Conservation (phyloP, 2,329 filamentous ascomycete genomes). For the Paecilomyces fulvus region DNA sequence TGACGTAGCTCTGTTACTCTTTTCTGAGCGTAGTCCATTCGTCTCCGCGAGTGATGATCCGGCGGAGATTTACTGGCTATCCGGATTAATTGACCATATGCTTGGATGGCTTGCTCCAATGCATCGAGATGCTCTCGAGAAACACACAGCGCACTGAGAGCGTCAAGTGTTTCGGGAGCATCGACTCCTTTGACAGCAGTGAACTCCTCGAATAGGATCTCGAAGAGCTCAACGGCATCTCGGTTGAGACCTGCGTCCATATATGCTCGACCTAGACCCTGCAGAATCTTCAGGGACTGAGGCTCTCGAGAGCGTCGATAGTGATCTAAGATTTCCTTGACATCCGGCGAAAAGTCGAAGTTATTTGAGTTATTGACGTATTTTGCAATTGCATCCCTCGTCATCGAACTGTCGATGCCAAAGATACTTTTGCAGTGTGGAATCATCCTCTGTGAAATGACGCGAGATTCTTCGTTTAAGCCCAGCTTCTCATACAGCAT, state of each 20-base stretch:
- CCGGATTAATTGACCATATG: conserved; percentile 19
- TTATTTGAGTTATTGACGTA: conserved; percentile 19
- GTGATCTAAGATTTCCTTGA: conserved; percentile 18
- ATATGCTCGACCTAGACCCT: conserved; percentile 18
- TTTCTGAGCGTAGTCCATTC: conserved; percentile 19
- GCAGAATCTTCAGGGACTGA: conserved; percentile 18
- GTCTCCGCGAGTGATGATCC: conserved; percentile 16
- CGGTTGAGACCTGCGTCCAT: conserved; percentile 21
- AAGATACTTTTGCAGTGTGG: conserved; percentile 19
- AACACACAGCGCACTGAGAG: conserved; percentile 21
- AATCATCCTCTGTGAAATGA: conserved; percentile 14
- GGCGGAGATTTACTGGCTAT: conserved; percentile 16
- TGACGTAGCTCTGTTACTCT: conserved; percentile 18
- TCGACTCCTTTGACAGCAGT: conserved; percentile 15
- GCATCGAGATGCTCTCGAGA: conserved; percentile 19
- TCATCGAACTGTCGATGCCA: conserved; percentile 15
- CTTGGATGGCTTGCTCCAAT: conserved; percentile 20
- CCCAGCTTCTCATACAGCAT: conserved; percentile 22
- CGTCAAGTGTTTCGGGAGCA: conserved; percentile 20
- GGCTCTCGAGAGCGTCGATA: conserved; percentile 16
- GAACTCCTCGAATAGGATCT: conserved; percentile 19
- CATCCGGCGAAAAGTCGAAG: conserved; percentile 21
- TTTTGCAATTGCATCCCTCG: conserved; percentile 15
- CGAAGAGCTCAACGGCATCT: conserved; percentile 19
- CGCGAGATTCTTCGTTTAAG: conserved; percentile 17